A percentile compares a stretch with the other conserved stretches of the same genome.
Evolutionary conservation across 2,329 filamentous ascomycete genomes (phyloP).

Genomic region (Cordyceps javanica): DNA sequence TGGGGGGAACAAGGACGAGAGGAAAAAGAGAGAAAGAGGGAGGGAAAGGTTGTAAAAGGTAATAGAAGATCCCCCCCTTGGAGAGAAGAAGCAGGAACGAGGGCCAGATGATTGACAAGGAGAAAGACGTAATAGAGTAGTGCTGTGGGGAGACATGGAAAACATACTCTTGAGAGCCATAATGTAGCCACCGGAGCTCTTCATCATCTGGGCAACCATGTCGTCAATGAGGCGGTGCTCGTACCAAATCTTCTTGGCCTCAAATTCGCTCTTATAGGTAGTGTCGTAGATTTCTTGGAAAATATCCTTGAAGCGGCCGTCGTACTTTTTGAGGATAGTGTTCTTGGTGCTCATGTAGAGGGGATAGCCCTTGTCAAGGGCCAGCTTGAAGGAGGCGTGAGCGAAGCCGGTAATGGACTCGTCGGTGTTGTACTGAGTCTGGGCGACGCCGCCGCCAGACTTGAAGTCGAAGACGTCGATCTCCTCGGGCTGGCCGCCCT

Average conservation of each 20-base stretch:
- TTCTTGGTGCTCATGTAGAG: slow-evolving; percentile 99
- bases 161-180: slow-evolving; percentile 94
- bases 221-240: slow-evolving; percentile 99
- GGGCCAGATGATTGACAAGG: not conserved
- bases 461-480: slow-evolving; percentile 90
- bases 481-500: slow-evolving; percentile 71
- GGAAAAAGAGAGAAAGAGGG: not conserved
- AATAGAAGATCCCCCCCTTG: too few relatives aligned
- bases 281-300: slow-evolving; percentile 95
- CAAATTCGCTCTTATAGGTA: slow-evolving; percentile 81
- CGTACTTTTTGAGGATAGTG: slow-evolving; percentile 98
- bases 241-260: slow-evolving; percentile 93
- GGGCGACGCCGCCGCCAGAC: slow-evolving; percentile 77
- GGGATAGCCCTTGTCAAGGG: slow-evolving; percentile 78
- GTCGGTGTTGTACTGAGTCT: slow-evolving; percentile 98
- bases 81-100: too few relatives aligned
- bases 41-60: not conserved
- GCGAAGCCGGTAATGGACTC: slow-evolving; percentile 94
- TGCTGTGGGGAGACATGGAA: slow-evolving; percentile 5
- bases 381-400: slow-evolving; percentile 94
- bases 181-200: slow-evolving; percentile 92
- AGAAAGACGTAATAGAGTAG: not conserved
- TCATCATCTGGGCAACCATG: slow-evolving; percentile 99
- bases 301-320: slow-evolving; percentile 98
- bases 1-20: not conserved